Evolutionary conservation across 805 yeast genomes (phyloP).

Genomic region (Sugiyamaella lignohabitans): DNA sequence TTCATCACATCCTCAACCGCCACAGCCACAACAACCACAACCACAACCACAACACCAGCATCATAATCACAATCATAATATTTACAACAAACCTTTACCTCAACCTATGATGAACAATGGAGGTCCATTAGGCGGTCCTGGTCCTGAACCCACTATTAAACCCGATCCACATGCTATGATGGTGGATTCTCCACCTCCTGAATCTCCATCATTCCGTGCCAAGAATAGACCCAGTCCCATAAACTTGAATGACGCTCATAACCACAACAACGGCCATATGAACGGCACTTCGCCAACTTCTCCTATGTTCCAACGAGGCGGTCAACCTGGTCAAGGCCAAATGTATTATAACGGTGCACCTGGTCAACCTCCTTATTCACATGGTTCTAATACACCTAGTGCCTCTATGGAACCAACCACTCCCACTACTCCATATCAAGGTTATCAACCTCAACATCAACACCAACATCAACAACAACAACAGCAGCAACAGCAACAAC

Average conservation of each 20-base stretch:
- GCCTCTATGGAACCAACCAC: background rate
- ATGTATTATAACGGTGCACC: background rate
- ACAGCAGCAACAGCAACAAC: constrained; percentile 7
- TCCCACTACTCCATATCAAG: background rate
- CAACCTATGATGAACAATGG: constrained; percentile 1
- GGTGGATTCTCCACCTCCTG: constrained; percentile 6
- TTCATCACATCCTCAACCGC: constrained; percentile 9
- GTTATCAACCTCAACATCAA: background rate
- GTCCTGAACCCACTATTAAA: background rate
- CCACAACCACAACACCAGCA: too few species aligned
- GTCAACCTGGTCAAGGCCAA: background rate
- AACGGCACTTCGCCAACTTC: constrained; percentile 15
- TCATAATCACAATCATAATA: constrained; percentile 12
- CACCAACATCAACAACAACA: constrained; percentile 13
- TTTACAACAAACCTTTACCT: constrained; percentile 15
- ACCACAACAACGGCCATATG: background rate
- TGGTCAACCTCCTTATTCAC: background rate
- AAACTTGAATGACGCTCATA: constrained; percentile 9
- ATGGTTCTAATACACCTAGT: background rate
- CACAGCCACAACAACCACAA: too few species aligned
- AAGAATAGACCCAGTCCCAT: constrained; percentile 18
- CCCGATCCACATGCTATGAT: constrained; percentile 6
- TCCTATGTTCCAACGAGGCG: constrained; percentile 9
- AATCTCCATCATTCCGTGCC: background rate
- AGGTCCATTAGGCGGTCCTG: background rate